These are phyloP conservation scores for Salinomyces thailandicus DNA, from an alignment of 2,329 filamentous ascomycete species.

Conservation along the genomic window DNA sequence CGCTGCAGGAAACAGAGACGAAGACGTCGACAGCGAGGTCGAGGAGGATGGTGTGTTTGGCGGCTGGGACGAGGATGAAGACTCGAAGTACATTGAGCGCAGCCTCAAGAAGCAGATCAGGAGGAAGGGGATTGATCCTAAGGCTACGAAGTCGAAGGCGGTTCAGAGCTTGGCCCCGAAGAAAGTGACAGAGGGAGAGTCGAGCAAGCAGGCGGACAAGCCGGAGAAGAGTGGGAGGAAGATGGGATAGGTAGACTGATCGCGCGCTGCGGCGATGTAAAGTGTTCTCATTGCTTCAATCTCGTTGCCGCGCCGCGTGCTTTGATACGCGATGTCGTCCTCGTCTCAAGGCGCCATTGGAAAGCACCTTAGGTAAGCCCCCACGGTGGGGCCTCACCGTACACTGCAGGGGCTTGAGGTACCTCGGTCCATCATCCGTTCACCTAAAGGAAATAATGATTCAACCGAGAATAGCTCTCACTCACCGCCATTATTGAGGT, in stretches of 20 bases:
- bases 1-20: slow-evolving; percentile 13
- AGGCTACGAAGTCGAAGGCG: slow-evolving; percentile 22
- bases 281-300: too few species aligned
- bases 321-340: too few species aligned
- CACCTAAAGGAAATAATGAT: too few species aligned
- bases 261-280: too few species aligned
- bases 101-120: slow-evolving; percentile 33
- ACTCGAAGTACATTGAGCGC: slow-evolving; percentile 37
- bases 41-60: slow-evolving; percentile 42
- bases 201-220: slow-evolving; percentile 1
- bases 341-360: too few species aligned
- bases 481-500: too few species aligned
- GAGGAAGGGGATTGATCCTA: slow-evolving; percentile 40
- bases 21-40: slow-evolving; percentile 29
- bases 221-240: slow-evolving; percentile 1
- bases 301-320: too few species aligned
- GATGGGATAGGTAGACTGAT: background rate
- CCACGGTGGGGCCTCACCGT: too few species aligned
- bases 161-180: slow-evolving; percentile 7
- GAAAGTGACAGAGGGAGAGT: slow-evolving; percentile 1
- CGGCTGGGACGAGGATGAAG: slow-evolving; percentile 42
- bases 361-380: too few species aligned
- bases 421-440: too few species aligned
- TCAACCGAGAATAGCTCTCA: too few species aligned
- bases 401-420: too few species aligned